Conservation (phyloP, 2,329 filamentous ascomycete species). For the Blastomyces emzantsi region DNA sequence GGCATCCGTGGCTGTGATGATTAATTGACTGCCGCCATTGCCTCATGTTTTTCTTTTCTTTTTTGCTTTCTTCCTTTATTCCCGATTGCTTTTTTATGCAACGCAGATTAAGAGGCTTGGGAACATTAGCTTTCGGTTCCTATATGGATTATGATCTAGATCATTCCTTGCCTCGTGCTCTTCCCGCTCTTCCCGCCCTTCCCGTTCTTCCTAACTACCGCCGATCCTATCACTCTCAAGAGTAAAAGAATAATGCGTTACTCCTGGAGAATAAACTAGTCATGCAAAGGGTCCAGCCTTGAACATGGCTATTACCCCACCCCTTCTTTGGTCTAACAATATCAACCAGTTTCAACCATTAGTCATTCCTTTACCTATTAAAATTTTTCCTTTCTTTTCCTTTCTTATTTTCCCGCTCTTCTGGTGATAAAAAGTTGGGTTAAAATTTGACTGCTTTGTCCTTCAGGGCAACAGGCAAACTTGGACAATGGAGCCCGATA, state of each 20-base stretch:
- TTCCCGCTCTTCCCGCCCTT: background rate
- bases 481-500: background rate
- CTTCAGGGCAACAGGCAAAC: background rate
- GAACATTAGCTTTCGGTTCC: background rate
- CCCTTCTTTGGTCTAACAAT: background rate
- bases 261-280: background rate
- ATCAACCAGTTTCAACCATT: background rate
- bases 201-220: background rate
- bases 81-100: background rate
- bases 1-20: background rate
- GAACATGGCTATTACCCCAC: background rate
- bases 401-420: background rate
- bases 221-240: background rate
- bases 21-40: constrained; percentile 1
- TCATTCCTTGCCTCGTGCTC: background rate
- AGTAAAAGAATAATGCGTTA: background rate
- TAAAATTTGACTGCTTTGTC: background rate
- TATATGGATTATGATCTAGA: background rate
- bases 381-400: background rate
- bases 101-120: background rate
- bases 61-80: background rate
- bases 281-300: background rate
- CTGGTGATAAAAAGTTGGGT: background rate
- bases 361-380: background rate
- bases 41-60: background rate